Conservation (phyloP, 441 rosid genomes). For the Erodium moschatum region DNA sequence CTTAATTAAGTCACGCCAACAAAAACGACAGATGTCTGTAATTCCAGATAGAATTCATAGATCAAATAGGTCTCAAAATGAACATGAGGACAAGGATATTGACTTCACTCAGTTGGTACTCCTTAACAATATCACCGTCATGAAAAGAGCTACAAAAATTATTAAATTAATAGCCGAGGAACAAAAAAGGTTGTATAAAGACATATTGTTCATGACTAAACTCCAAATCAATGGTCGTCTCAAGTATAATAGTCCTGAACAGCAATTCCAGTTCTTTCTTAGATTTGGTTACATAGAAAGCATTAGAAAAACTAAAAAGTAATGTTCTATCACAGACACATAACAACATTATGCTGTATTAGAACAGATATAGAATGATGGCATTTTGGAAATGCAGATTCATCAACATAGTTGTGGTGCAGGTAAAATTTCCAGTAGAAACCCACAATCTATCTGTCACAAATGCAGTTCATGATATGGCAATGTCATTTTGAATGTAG, state of each 20-base stretch:
- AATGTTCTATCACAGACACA: too few relatives aligned
- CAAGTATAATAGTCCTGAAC: background rate
- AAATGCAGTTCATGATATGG: background rate
- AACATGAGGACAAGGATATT: background rate
- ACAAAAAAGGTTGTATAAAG: background rate
- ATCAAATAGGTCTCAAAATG: background rate
- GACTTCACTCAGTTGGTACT: background rate
- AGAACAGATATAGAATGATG: background rate
- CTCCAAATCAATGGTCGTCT: background rate
- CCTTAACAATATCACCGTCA: background rate
- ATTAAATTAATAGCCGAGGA: too few relatives aligned
- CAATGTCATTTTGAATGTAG: background rate
- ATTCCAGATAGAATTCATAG: background rate
- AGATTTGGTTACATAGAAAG: too few relatives aligned
- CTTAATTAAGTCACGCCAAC: constrained; percentile 12
- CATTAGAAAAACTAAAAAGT: too few relatives aligned
- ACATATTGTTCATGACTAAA: background rate
- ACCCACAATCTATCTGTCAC: background rate
- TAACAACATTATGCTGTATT: background rate
- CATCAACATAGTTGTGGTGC: background rate
- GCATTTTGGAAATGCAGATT: background rate
- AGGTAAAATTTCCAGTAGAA: background rate
- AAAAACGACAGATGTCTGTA: constrained; percentile 11
- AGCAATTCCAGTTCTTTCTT: background rate
- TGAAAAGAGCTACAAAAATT: too few relatives aligned